Evolutionary conservation across 257 asterid species (phyloP).

Genomic region (Sherardia arvensis): DNA sequence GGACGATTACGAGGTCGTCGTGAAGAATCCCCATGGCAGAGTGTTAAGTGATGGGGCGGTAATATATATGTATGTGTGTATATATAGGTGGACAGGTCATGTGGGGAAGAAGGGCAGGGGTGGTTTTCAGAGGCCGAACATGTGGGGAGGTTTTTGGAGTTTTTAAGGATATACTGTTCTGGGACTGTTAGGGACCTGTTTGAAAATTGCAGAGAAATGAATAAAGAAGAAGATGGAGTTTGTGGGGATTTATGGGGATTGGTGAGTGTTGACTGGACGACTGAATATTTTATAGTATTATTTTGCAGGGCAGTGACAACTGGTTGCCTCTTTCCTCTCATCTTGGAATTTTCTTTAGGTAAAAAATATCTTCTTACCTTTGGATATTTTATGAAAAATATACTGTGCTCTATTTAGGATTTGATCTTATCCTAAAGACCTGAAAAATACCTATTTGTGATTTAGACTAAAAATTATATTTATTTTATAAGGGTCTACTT

Average conservation of each 20-base stretch:
- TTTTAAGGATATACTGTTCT: neutral
- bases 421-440: too few relatives aligned
- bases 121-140: conserved; percentile 34
- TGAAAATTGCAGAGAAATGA: neutral
- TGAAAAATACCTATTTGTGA: too few relatives aligned
- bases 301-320: neutral
- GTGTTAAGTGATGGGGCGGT: neutral
- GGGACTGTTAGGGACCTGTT: neutral
- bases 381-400: too few relatives aligned
- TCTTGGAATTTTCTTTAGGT: too few relatives aligned
- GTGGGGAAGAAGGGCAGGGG: conserved; percentile 14
- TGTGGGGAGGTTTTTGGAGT: conserved; percentile 14
- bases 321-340: too few relatives aligned
- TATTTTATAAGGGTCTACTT: too few relatives aligned
- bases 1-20: conserved; percentile 67
- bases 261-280: neutral
- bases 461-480: too few relatives aligned
- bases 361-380: too few relatives aligned
- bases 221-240: neutral
- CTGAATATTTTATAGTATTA: neutral
- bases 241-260: neutral
- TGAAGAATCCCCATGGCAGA: conserved; percentile 45
- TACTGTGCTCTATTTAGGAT: too few relatives aligned
- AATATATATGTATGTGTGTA: too few relatives aligned
- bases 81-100: neutral